Base-by-base conservation (phyloP, 768 basidiomycete genomes). In the Lanmaoa pseudosensibilis region DNA sequence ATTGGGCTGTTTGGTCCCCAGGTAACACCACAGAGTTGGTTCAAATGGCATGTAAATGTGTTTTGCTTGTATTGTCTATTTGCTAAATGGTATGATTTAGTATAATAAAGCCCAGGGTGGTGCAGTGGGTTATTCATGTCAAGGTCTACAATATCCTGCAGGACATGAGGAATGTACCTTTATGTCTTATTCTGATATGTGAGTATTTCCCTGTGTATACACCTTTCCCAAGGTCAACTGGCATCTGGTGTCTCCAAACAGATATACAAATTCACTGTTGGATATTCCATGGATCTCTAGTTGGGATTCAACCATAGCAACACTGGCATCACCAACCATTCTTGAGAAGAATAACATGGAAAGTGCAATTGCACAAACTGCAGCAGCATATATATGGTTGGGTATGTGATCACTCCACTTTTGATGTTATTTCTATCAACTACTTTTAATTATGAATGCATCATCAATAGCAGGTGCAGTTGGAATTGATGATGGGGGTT, bases 1-100 rank as follows among this genome's bases (percentile, higher is more conserved):
- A 46, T 5, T 59, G 57, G 60, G 19, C 36, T 11, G 2, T 55
- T 30, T 61, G 53, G 58, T 37, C 50, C 30, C 19, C 47, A 38
- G 37, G 27, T 19, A 12, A 3, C 8, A 55, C 15, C 5, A 52
- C 38, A 46, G 37, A 51, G 11, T 34, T 43, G 25, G 32, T 34
- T 5, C 45, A 30, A 27, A 10, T 37, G 10, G 56, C 41, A 18
- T 46, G 21, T 39, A 2, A 4, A 18, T 37, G 1, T 4, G 8
- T 39, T 39, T 1, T 12, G 3, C 0, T 10, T 37, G 11, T 39
- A 9, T 38, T 30, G 2, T 25, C 13, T 9, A 15, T 50, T 16
- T 3, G n/a, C 27, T 38, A 11, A 37, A 49, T 37, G 16, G 7
- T 38, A 34, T 25, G 0, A n/a, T 12, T 11, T 19, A 50, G 49